Conservation (phyloP, 108 stramenopile species). For the Fragilaria radians region DNA sequence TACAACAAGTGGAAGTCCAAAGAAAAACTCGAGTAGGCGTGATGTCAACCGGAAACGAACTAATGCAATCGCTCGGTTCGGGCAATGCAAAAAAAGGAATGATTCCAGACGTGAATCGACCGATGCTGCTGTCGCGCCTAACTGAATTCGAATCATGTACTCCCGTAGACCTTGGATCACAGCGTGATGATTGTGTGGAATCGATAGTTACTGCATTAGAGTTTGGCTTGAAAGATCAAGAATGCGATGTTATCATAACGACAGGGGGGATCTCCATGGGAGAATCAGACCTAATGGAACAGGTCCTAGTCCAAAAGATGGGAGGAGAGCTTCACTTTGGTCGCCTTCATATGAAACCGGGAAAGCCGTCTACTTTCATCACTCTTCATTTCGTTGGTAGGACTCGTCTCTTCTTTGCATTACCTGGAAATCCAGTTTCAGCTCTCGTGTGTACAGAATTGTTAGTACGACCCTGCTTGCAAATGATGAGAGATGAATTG, state of each 20-base stretch:
- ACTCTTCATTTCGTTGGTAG: not conserved
- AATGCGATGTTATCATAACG: conserved; percentile 87
- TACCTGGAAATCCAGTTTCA: conserved; percentile 97
- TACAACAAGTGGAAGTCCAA: conserved; percentile 29
- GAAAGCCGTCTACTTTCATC: conserved; percentile 91
- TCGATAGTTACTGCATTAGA: conserved; percentile 27
- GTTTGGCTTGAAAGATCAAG: conserved; percentile 6
- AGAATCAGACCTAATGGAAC: conserved; percentile 69
- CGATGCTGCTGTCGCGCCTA: conserved; percentile 61
- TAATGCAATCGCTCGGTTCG: conserved; percentile 9
- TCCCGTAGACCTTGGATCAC: conserved; percentile 79
- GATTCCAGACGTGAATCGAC: conserved; percentile 92
- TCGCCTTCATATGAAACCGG: conserved; percentile 91
- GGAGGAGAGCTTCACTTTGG: conserved; percentile 81
- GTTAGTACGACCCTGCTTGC: conserved; percentile 82
- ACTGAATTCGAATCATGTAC: conserved; percentile 26
- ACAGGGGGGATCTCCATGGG: conserved; percentile 92
- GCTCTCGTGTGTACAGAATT: conserved; percentile 84
- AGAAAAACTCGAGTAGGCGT: conserved; percentile 47
- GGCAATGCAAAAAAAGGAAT: conserved; percentile 20
- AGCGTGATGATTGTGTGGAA: conserved; percentile 55
- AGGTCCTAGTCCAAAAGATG: conserved; percentile 48
- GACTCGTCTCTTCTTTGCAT: conserved; percentile 47
- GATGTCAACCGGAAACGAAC: conserved; percentile 88
- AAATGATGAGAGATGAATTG: conserved; percentile 41